Conservation (phyloP, 148 eudicot species). For the Tetragonia tetragonoides region DNA sequence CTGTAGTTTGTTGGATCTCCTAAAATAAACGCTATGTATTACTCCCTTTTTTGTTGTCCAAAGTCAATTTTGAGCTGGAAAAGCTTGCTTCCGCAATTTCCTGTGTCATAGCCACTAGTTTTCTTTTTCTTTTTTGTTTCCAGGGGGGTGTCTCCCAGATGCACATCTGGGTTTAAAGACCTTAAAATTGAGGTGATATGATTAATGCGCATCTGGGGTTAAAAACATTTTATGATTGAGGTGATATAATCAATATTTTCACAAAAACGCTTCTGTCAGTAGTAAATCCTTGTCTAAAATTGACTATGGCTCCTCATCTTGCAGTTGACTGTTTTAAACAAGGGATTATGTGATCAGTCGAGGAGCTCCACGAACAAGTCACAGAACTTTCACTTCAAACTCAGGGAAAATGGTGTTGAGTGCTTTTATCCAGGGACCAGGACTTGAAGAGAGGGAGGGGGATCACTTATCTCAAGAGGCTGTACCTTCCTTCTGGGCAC, state of each 20-base stretch:
- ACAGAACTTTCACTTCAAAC: constrained; percentile 64
- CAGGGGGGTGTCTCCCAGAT: neutral
- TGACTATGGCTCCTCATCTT: constrained; percentile 12
- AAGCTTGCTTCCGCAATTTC: neutral
- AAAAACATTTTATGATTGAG: no score
- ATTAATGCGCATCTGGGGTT: no score
- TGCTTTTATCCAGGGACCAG: constrained; percentile 79
- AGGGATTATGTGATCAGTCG: constrained; percentile 30
- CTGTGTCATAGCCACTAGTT: neutral
- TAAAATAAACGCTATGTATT: neutral
- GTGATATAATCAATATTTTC: no score
- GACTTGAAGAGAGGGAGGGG: constrained; percentile 33
- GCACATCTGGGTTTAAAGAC: no score
- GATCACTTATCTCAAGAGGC: no score
- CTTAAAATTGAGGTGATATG: no score
- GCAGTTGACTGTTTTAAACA: constrained; percentile 75
- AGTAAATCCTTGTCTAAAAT: no score
- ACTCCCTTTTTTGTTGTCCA: neutral
- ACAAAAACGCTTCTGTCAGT: no score
- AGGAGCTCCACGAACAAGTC: constrained; percentile 35
- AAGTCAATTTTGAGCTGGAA: neutral
- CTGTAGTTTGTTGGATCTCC: neutral
- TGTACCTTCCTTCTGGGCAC: no score
- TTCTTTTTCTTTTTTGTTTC: no score
- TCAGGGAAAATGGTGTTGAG: constrained; percentile 68